Evolutionary conservation across 2,329 filamentous ascomycete genomes (phyloP).

Genomic region (Penicillium sp.): DNA sequence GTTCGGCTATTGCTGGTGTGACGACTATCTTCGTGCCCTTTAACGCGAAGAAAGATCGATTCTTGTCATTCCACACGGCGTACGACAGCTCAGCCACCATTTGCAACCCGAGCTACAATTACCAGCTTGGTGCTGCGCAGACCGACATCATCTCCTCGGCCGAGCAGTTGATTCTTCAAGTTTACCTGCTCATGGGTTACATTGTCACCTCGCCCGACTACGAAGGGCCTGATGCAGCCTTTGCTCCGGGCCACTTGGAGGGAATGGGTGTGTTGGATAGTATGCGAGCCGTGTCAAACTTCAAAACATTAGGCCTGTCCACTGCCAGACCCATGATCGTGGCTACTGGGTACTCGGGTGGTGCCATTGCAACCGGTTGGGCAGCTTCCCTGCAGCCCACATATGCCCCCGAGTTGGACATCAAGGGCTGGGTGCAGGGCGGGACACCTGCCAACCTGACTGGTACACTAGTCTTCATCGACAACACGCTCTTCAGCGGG

Average conservation of each 20-base stretch:
- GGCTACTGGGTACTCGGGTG: constrained; percentile 63
- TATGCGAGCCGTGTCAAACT: constrained; percentile 49
- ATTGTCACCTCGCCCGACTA: constrained; percentile 57
- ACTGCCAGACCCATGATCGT: constrained; percentile 37
- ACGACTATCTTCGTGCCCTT: constrained; percentile 50
- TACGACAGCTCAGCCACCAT: constrained; percentile 38
- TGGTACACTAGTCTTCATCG: constrained; percentile 31
- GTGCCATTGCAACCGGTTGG: constrained; percentile 59
- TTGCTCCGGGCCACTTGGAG: constrained; percentile 49
- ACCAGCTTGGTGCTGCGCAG: constrained; percentile 42
- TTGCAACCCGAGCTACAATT: constrained; percentile 39
- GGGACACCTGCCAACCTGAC: constrained; percentile 39
- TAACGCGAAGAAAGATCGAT: constrained; percentile 31
- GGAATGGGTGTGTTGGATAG: constrained; percentile 55
- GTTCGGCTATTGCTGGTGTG: constrained; percentile 47
- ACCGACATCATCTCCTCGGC: constrained; percentile 43
- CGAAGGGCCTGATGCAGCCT: constrained; percentile 55
- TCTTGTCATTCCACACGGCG: constrained; percentile 54
- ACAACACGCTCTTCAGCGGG: constrained; percentile 34
- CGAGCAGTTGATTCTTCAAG: constrained; percentile 41
- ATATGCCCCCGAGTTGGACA: constrained; percentile 61
- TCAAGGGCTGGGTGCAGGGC: constrained; percentile 44
- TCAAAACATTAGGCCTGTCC: constrained; percentile 32
- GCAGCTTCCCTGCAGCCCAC: constrained; percentile 59
- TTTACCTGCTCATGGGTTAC: constrained; percentile 53